Evolutionary conservation across 83 land plant species (phyloP).

Genomic region (Diphasiastrum complanatum): DNA sequence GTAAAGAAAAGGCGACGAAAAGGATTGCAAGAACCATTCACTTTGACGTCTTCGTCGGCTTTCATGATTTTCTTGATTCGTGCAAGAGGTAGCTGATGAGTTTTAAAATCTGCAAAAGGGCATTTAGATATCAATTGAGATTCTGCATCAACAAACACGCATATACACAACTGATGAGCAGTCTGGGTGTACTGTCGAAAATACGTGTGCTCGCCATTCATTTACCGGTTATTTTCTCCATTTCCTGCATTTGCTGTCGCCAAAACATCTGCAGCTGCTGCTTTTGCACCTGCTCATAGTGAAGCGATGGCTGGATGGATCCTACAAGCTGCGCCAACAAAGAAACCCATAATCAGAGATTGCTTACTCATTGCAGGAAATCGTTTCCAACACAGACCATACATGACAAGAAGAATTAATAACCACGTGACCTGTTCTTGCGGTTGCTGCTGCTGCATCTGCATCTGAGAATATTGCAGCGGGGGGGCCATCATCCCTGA

Average conservation of each 20-base stretch:
- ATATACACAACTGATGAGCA: too few relatives aligned
- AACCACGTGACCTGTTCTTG: slow-evolving; percentile 5
- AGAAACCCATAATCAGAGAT: neutral
- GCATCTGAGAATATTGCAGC: slow-evolving; percentile 7
- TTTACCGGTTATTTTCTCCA: slow-evolving; percentile 39
- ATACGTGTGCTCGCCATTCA: too few relatives aligned
- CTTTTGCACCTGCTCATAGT: slow-evolving; percentile 36
- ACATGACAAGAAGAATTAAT: neutral
- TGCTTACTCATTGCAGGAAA: neutral
- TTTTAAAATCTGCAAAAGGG: too few relatives aligned
- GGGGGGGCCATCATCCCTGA: too few relatives aligned
- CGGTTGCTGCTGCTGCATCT: slow-evolving; percentile 13
- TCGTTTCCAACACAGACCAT: neutral
- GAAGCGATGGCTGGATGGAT: slow-evolving; percentile 30
- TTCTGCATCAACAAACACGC: too few relatives aligned
- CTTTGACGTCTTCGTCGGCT: too few relatives aligned
- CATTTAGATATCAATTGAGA: too few relatives aligned
- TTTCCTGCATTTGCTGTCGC: slow-evolving; percentile 41
- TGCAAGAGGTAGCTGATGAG: too few relatives aligned
- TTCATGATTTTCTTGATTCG: too few relatives aligned
- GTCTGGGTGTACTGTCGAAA: too few relatives aligned
- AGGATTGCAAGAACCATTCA: too few relatives aligned
- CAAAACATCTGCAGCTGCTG: slow-evolving; percentile 39
- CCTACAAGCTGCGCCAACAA: slow-evolving; percentile 8
- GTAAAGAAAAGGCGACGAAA: too few relatives aligned